These are phyloP conservation scores for Russula vinacea DNA, from an alignment of 768 basidiomycete species.

Conservation along the genomic window DNA sequence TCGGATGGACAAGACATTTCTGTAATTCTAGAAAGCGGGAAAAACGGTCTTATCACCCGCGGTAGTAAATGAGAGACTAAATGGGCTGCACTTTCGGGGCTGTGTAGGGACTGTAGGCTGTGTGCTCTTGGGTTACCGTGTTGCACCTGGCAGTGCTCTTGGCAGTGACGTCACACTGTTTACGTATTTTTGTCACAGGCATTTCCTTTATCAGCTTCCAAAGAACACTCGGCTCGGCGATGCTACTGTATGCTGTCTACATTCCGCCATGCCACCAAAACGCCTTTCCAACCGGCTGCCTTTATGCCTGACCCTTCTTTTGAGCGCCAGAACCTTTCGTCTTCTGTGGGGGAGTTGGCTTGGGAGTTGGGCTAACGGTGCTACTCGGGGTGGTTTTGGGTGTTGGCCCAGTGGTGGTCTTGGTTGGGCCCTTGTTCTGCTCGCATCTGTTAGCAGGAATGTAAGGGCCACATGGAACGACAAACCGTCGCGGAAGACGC, in stretches of 20 bases:
- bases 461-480: not conserved
- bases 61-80: too few species aligned
- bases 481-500: constrained; percentile 9
- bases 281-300: too few species aligned
- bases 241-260: too few species aligned
- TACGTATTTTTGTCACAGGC: too few species aligned
- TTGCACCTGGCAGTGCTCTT: too few species aligned
- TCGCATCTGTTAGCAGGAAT: not conserved
- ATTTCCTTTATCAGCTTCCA: too few species aligned
- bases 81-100: not conserved
- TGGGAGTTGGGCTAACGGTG: not conserved
- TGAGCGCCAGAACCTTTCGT: not conserved
- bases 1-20: constrained; percentile 46
- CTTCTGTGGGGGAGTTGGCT: not conserved
- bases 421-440: constrained; percentile 4
- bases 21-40: not conserved
- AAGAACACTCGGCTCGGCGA: too few species aligned
- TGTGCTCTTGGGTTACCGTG: too few species aligned
- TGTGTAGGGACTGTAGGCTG: too few species aligned
- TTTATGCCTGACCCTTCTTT: not conserved
- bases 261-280: too few species aligned
- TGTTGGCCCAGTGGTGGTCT: not conserved
- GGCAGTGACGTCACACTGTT: too few species aligned
- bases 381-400: not conserved
- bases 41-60: not conserved